Evolutionary conservation across 2,329 filamentous ascomycete species (phyloP).

Genomic region (Botrytis sinoallii): DNA sequence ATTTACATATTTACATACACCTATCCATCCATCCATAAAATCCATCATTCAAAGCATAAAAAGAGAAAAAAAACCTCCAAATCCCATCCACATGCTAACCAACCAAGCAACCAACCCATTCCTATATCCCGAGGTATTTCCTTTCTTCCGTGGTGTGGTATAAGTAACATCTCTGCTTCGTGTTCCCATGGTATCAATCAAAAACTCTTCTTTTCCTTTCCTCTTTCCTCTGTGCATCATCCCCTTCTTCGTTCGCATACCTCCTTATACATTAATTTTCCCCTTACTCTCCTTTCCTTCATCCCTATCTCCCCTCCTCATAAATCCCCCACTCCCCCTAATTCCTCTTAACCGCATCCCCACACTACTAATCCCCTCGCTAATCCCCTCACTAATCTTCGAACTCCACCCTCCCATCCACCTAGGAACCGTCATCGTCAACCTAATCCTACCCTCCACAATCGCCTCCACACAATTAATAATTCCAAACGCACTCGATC

Average conservation of each 20-base stretch:
- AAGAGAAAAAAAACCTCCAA: not conserved
- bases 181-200: slow-evolving; percentile 13
- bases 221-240: not conserved
- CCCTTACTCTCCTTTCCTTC: too few relatives aligned
- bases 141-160: slow-evolving; percentile 1
- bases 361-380: slow-evolving; percentile 35
- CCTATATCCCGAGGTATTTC: slow-evolving; percentile 5
- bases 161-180: not conserved
- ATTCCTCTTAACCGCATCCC: slow-evolving; percentile 28
- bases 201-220: not conserved
- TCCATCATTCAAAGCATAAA: not conserved
- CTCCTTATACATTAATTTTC: not conserved
- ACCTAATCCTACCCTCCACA: slow-evolving; percentile 73
- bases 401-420: slow-evolving; percentile 35
- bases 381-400: slow-evolving; percentile 32
- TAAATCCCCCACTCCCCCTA: not conserved
- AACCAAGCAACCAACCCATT: not conserved
- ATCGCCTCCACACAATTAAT: slow-evolving; percentile 81
- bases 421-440: slow-evolving; percentile 34
- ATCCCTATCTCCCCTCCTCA: not conserved
- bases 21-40: not conserved
- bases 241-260: not conserved
- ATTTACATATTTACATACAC: not conserved
- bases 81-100: slow-evolving; percentile 2
- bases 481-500: slow-evolving; percentile 75